Conservation (phyloP, 129 eudicot genomes). For the Flaveria robusta region DNA sequence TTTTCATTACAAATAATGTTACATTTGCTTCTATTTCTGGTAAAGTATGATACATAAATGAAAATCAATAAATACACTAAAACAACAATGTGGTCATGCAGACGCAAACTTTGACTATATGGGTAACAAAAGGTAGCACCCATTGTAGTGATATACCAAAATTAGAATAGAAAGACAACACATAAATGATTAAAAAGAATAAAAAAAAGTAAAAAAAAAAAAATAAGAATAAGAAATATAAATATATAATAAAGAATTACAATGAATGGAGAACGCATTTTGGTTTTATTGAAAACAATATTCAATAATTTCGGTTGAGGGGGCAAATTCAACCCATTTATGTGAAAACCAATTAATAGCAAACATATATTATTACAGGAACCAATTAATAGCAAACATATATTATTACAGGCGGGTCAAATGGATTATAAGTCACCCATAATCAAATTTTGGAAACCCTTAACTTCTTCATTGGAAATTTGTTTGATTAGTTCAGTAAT, state of each 20-base stretch:
- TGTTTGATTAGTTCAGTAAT: background rate
- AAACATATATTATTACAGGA: too few relatives aligned
- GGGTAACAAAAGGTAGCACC: background rate
- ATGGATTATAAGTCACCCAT: background rate
- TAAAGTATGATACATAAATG: conserved; percentile 13
- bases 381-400: background rate
- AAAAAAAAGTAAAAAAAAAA: too few relatives aligned
- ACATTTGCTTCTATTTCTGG: conserved; percentile 26
- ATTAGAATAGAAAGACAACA: conserved; percentile 9
- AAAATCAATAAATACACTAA: background rate
- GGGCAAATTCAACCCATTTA: too few relatives aligned
- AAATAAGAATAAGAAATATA: background rate
- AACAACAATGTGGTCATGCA: background rate
- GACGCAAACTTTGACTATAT: background rate
- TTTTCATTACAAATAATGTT: conserved; percentile 25
- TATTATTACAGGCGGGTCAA: background rate
- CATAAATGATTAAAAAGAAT: background rate
- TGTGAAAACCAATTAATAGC: too few relatives aligned
- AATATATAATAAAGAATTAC: background rate
- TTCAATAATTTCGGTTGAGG: too few relatives aligned
- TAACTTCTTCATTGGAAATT: background rate
- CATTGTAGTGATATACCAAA: conserved; percentile 14
- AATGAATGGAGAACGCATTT: background rate
- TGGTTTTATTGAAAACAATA: background rate
- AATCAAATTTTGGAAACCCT: background rate